phyloP scores from a whole-genome alignment of 2,329 filamentous ascomycete genomes.

The Colletotrichum sp. region DNA sequence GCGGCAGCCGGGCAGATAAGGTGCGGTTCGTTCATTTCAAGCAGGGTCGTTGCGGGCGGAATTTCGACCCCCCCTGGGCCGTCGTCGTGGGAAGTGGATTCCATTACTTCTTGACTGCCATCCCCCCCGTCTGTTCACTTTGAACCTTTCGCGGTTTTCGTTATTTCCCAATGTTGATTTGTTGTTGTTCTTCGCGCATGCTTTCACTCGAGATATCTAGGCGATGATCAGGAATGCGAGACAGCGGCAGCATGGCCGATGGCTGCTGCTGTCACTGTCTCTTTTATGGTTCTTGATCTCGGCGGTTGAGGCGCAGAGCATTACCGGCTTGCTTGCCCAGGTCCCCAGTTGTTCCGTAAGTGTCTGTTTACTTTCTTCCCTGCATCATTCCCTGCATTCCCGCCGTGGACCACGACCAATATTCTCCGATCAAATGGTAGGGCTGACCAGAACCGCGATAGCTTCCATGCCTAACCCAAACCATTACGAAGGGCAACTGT shows the following conservation, averaged over 20 bases:
- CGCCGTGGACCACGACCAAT: not conserved
- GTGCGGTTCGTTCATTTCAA: not conserved
- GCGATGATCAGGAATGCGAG: slow-evolving; percentile 4
- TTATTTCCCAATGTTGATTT: not conserved
- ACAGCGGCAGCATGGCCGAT: not conserved
- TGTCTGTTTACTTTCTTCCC: not conserved
- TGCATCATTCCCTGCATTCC: not conserved
- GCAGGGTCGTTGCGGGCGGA: not conserved
- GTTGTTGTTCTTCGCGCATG: not conserved
- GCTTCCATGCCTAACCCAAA: slow-evolving; percentile 12
- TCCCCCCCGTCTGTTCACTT: not conserved
- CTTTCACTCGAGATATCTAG: not conserved
- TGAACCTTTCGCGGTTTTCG: not conserved
- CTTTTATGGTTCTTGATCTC: not conserved
- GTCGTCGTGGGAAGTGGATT: not conserved
- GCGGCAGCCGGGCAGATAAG: not conserved
- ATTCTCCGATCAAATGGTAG: not conserved
- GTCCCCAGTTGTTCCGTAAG: slow-evolving; percentile 12
- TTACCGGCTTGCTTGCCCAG: not conserved
- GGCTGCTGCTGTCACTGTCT: not conserved
- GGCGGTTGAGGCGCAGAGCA: slow-evolving; percentile 2
- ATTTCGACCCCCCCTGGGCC: not conserved
- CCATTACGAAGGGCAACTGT: slow-evolving; percentile 13
- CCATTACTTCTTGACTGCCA: not conserved
- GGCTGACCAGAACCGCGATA: slow-evolving; percentile 6